Conservation (phyloP, 2,329 filamentous ascomycete species). For the Verticillium longisporum region DNA sequence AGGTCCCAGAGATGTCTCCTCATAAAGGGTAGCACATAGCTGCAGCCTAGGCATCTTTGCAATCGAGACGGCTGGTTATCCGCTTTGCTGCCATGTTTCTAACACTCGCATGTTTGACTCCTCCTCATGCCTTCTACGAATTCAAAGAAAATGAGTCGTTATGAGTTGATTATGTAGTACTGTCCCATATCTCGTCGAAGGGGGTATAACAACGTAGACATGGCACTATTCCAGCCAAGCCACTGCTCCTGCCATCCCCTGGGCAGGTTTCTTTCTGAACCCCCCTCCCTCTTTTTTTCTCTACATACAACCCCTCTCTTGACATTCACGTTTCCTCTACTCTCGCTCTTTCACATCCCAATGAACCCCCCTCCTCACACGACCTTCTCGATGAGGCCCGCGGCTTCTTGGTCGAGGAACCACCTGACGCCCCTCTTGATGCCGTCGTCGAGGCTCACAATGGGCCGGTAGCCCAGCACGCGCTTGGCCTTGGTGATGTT, state of each 20-base stretch:
- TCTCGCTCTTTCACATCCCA: background rate
- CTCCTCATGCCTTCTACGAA: too few relatives aligned
- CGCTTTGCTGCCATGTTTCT: background rate
- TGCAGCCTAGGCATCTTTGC: background rate
- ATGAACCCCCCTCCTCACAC: background rate
- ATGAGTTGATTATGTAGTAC: background rate
- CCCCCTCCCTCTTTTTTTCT: too few relatives aligned
- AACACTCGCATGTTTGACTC: background rate
- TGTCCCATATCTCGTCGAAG: background rate
- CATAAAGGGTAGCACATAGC: background rate
- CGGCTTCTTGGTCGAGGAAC: conserved; percentile 46
- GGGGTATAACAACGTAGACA: background rate
- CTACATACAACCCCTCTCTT: too few relatives aligned
- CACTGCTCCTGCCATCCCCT: too few relatives aligned
- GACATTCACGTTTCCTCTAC: too few relatives aligned
- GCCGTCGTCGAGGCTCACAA: conserved; percentile 61
- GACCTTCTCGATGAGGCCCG: conserved; percentile 6
- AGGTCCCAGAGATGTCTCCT: background rate
- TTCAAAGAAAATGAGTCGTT: background rate
- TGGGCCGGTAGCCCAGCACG: conserved; percentile 61
- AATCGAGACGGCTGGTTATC: background rate
- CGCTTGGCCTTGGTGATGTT: conserved; percentile 68
- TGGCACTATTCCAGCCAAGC: background rate
- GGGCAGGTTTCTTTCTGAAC: too few relatives aligned
- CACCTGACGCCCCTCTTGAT: conserved; percentile 46